A percentile compares a stretch with the other conserved stretches of the same genome.
These are phyloP conservation scores for Sclerotinia glacialis DNA, from an alignment of 2,329 filamentous ascomycete species.

Conservation along the genomic window DNA sequence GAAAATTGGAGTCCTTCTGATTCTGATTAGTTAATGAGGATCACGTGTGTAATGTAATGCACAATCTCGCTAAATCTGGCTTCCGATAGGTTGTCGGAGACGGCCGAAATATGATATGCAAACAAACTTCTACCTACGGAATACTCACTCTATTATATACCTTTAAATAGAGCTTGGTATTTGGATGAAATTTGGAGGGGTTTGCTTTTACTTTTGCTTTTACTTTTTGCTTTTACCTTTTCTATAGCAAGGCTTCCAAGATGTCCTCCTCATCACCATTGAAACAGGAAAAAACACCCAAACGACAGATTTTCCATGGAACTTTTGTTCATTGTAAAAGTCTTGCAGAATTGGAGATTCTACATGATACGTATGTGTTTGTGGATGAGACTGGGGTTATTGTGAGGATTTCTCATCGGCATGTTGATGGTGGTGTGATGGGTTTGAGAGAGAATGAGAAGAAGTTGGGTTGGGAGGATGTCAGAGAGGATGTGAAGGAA, in stretches of 20 bases:
- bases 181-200: no score
- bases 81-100: conserved; percentile 5
- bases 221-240: no score
- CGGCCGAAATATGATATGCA: conserved; percentile 10
- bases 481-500: conserved; percentile 34
- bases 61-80: no score
- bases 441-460: conserved; percentile 33
- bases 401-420: conserved; percentile 36
- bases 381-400: conserved; percentile 54
- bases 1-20: no score
- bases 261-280: neutral
- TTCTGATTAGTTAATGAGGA: no score
- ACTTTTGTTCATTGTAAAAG: conserved; percentile 58
- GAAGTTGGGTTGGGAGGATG: conserved; percentile 35
- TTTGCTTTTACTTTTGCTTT: no score
- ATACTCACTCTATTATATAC: no score
- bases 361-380: conserved; percentile 46
- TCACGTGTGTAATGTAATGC: no score
- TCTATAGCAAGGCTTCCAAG: neutral
- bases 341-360: conserved; percentile 49
- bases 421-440: conserved; percentile 34
- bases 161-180: neutral
- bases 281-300: neutral
- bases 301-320: conserved; percentile 52
- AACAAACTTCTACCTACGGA: no score